These are phyloP conservation scores for Abrus pulchellus DNA, from an alignment of 306 rosid genomes.

Conservation along the genomic window DNA sequence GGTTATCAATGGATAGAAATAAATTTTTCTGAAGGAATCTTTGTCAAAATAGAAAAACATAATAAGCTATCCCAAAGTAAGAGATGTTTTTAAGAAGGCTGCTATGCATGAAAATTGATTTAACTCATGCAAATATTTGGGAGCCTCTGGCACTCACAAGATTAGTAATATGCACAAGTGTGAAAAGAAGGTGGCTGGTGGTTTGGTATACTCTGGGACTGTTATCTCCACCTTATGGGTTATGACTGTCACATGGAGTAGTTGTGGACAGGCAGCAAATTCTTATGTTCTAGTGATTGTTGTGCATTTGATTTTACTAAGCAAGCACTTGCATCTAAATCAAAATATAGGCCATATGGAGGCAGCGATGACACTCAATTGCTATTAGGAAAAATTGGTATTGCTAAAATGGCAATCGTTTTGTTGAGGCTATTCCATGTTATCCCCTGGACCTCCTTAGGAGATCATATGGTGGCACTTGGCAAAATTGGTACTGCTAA, in stretches of 20 bases:
- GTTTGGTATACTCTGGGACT: not conserved
- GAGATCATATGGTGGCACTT: not conserved
- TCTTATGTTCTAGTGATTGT: not conserved
- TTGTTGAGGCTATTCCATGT: not conserved
- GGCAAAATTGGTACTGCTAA: conserved; percentile 5
- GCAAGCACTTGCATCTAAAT: conserved; percentile 12
- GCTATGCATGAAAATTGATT: not conserved
- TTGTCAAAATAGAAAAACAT: not conserved
- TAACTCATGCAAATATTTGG: not conserved
- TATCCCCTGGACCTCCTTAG: not conserved
- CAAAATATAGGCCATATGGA: conserved; percentile 1
- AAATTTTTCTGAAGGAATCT: not conserved
- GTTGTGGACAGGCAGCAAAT: not conserved
- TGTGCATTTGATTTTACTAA: not conserved
- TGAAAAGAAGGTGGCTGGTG: not conserved
- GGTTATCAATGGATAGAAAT: not conserved
- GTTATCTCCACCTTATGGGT: not conserved
- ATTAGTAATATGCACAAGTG: not conserved
- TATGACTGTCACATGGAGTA: not conserved
- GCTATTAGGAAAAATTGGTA: not conserved
- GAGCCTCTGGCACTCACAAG: not conserved
- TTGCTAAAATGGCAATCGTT: not conserved
- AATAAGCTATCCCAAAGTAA: not conserved
- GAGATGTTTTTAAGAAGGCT: not conserved
- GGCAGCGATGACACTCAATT: not conserved